phyloP scores from a whole-genome alignment of 2,329 filamentous ascomycete genomes.

The Ceratocystis cubensis region DNA sequence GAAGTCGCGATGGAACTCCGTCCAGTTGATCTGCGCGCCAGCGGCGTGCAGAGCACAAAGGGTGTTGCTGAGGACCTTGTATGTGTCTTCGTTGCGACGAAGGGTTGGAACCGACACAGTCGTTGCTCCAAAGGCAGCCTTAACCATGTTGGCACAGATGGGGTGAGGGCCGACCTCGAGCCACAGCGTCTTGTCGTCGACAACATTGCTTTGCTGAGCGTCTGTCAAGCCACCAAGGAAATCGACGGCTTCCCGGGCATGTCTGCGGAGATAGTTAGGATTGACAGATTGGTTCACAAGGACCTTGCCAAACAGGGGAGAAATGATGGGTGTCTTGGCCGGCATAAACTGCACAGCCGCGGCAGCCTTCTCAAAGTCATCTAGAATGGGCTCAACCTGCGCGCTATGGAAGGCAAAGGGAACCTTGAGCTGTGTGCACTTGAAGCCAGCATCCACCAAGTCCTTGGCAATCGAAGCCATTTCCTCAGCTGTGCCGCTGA shows the following conservation, averaged over 20 bases:
- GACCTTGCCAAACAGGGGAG: constrained; percentile 47
- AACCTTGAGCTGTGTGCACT: constrained; percentile 36
- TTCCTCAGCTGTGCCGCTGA: constrained; percentile 37
- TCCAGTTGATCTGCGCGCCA: constrained; percentile 55
- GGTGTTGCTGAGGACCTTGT: constrained; percentile 48
- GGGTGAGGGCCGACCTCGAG: constrained; percentile 60
- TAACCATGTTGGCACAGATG: constrained; percentile 54
- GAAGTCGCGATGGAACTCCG: constrained; percentile 51
- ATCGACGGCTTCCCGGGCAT: constrained; percentile 53
- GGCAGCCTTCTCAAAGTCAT: constrained; percentile 42
- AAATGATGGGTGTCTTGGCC: constrained; percentile 48
- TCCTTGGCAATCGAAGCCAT: constrained; percentile 34
- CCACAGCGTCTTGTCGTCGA: constrained; percentile 53
- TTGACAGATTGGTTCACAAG: constrained; percentile 39
- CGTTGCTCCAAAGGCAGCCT: constrained; percentile 43
- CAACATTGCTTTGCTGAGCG: constrained; percentile 41
- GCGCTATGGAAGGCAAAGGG: constrained; percentile 43
- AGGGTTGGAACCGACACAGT: constrained; percentile 46
- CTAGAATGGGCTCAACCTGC: constrained; percentile 43
- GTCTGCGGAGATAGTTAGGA: constrained; percentile 46
- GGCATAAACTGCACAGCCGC: constrained; percentile 30
- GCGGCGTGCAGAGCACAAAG: constrained; percentile 46
- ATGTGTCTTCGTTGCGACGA: constrained; percentile 50
- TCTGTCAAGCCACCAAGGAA: constrained; percentile 47
- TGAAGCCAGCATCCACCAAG: constrained; percentile 29